These are phyloP conservation scores for Takakia lepidozioides DNA, from an alignment of 225 moss, liverwort and hornwort genomes.

Conservation along the genomic window DNA sequence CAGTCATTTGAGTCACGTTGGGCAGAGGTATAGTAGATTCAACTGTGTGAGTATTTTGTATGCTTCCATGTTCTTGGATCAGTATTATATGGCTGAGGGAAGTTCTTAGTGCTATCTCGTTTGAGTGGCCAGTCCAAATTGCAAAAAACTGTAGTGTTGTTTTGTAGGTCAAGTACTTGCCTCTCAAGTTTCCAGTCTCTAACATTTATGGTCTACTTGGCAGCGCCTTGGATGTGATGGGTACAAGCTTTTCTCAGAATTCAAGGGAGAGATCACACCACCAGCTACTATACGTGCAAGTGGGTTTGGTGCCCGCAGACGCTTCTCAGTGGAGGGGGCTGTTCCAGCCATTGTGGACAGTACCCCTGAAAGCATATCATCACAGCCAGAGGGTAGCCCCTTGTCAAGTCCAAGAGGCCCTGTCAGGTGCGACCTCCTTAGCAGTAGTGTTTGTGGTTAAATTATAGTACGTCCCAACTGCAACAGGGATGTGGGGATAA, in stretches of 20 bases:
- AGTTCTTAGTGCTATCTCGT: too few relatives aligned
- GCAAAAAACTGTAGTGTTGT: too few relatives aligned
- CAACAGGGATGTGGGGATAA: too few relatives aligned
- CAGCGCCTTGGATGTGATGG: constrained; percentile 42
- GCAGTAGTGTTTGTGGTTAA: too few relatives aligned
- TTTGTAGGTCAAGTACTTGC: too few relatives aligned
- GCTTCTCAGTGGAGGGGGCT: constrained; percentile 28
- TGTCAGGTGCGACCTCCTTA: constrained; percentile 43
- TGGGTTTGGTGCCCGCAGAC: constrained; percentile 16
- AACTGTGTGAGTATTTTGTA: too few relatives aligned
- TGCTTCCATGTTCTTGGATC: too few relatives aligned
- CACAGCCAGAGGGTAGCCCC: constrained; percentile 24
- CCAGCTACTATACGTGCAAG: constrained; percentile 46
- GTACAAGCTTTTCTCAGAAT: constrained; percentile 37
- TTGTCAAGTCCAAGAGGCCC: constrained; percentile 32
- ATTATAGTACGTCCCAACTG: too few relatives aligned
- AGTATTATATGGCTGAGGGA: too few relatives aligned
- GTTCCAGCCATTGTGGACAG: constrained; percentile 12
- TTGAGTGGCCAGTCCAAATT: too few relatives aligned
- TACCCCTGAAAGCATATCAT: constrained; percentile 14
- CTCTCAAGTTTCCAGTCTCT: too few relatives aligned
- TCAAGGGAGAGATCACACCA: constrained; percentile 23
- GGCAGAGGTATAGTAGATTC: constrained; percentile 68
- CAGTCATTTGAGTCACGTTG: constrained; percentile 63
- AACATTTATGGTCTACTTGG: too few relatives aligned